Conservation (phyloP, 2,329 filamentous ascomycete species). For the Colletotrichum cuscutae region DNA sequence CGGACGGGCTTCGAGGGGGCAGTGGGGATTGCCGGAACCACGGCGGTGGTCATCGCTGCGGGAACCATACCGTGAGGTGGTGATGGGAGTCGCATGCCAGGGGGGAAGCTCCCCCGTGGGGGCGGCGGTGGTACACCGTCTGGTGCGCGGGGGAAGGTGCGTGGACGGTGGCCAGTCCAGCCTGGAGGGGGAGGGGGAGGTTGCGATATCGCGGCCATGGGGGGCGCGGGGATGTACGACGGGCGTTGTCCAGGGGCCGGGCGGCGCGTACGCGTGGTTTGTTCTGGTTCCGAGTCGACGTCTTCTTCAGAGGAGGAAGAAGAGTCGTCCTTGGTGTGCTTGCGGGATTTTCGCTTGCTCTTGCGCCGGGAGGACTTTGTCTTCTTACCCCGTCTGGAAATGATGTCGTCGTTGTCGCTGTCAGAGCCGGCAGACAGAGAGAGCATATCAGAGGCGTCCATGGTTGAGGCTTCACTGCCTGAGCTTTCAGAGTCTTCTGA, state of each 20-base stretch:
- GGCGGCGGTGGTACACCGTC: slow-evolving; percentile 3
- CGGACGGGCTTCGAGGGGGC: slow-evolving; percentile 37
- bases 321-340: neutral
- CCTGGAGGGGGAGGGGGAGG: slow-evolving; percentile 24
- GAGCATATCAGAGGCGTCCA: slow-evolving; percentile 21
- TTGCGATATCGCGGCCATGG: slow-evolving; percentile 7
- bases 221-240: slow-evolving; percentile 39
- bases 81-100: slow-evolving; percentile 12
- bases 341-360: slow-evolving; percentile 18
- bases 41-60: neutral
- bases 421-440: slow-evolving; percentile 19
- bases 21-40: slow-evolving; percentile 11
- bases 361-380: slow-evolving; percentile 11
- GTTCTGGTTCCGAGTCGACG: slow-evolving; percentile 30
- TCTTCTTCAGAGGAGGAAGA: neutral
- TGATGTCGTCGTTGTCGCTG: slow-evolving; percentile 10
- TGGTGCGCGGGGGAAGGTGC: slow-evolving; percentile 32
- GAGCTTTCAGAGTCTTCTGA: slow-evolving; percentile 22
- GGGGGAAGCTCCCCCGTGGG: slow-evolving; percentile 4
- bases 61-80: neutral
- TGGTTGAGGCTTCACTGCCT: slow-evolving; percentile 22
- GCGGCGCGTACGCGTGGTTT: slow-evolving; percentile 39
- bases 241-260: neutral
- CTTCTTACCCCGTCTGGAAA: slow-evolving; percentile 9
- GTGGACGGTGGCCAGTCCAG: slow-evolving; percentile 22